Evolutionary conservation across 495 filamentous ascomycete genomes (phyloP), one percentile per base, ranked within the genome.

Genomic region (Viridothelium virens): DNA sequence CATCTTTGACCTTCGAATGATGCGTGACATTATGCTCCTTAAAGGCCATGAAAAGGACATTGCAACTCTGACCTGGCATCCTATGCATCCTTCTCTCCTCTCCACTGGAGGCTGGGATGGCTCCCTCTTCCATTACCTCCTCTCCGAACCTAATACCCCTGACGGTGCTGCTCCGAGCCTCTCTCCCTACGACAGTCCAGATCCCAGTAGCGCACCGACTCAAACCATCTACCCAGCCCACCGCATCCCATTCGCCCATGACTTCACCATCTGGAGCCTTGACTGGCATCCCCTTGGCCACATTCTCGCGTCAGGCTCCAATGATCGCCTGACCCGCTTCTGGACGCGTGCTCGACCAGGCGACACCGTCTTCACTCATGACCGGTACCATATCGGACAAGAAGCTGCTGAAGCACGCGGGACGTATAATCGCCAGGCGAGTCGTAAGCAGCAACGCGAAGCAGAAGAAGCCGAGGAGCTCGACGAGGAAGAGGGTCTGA

Each of bases 241-340:
- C 77, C 84, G 84, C 68, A 74, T 96, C 59, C 85, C 88, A 44
- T 92, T 88, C 67, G 94, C 94, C 1, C 94, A 98, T 71, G 91
- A 92, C 47, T 92, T 91, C 70, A 88, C 92, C 10, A 93, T 98
- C 65, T 98, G 94, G 94, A 92, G 91, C 3, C 81, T 98, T 33
- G 91, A 96, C 79, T 98, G 94, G 90, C 94, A 98, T 72, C 94
- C 94, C 1, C 80, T 97, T 0, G 94, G 94, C 31, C 94, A 98
- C 71, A 93, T 98, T 67, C 83, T 98, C 36, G 91, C 92, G n/a
- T 96, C 94, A n/a, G 94, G 94, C 3, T 96, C 93, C 2, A 98
- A 98, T 75, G 94, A 98, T 76, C 88, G 93, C 59, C 91, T 95
- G 56, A 97, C 94, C 7, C 86, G 93, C 41, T 98, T 98, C 79